Base-by-base conservation (phyloP, 31 red algal genomes). In the Pterothamnion heteromorphum region DNA sequence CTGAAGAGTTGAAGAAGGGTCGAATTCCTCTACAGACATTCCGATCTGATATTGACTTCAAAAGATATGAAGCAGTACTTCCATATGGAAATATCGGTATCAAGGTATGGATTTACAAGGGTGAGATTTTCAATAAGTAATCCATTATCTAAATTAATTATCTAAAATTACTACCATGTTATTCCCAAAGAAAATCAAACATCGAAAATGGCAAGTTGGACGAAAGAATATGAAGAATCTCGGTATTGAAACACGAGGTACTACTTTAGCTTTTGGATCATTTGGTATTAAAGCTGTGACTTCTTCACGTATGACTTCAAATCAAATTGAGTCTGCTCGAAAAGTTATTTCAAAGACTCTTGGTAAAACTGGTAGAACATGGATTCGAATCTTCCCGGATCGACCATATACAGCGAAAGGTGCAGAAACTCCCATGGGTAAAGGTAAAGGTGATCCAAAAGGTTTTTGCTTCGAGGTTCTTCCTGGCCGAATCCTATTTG, bases 321-420 rank as follows among this genome's bases (percentile, higher is more conserved):
- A 35, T 26, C 81, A 86, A 35, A 34, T 86, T 26, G 81, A 86
- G 35, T 34, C 81, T 34, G 81, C 81, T 39, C 81, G 81, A 35
- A 86, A 26, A 34, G 81, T 35, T 34, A 86, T 86, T 28, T 24
- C 35, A 24, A 28, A 35, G 27, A 35, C 27, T 86, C 22, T 86
- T 26, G 35, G 35, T 24, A 34, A 35, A 34, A 35, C 28, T 35
- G 81, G 81, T 39, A 34, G 35, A 35, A 86, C 35, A 35, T 86
- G 81, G 81, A 86, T 86, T 26, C 81, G 81, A 37, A 35, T 86
- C 22, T 86, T 86, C 35, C 81, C 81, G 35, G 81, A 86, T 86
- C 27, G 35, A 39, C 31, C 81, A 26, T 37, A 37, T 39, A 86
- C 81, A 39, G 30, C 81, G 35, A 86, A 86, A 86, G 28, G 28